Evolutionary conservation across 352 stramenopile genomes (phyloP).

Genomic region (Phytophthora vignae): DNA sequence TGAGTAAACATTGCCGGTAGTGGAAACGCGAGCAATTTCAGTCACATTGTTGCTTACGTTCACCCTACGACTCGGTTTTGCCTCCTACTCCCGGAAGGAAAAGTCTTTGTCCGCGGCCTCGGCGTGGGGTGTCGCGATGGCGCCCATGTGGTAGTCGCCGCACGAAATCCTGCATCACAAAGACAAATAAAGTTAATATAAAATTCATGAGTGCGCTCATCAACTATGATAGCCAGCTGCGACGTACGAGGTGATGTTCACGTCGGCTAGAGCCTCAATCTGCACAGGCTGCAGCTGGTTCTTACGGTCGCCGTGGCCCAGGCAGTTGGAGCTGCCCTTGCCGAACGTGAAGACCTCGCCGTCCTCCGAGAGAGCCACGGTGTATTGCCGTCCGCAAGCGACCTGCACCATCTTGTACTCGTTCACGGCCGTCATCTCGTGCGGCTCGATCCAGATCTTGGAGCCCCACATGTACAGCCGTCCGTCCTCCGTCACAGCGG

Average conservation of each 20-base stretch:
- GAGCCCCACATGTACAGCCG: slow-evolving; percentile 87
- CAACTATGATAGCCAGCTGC: neutral
- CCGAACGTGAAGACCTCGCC: slow-evolving; percentile 90
- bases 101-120: slow-evolving; percentile 83
- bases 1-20: too few species aligned
- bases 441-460: slow-evolving; percentile 94
- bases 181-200: slow-evolving; percentile 8
- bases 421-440: slow-evolving; percentile 85
- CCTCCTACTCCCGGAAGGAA: slow-evolving; percentile 68
- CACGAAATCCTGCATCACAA: slow-evolving; percentile 66
- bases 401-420: slow-evolving; percentile 81
- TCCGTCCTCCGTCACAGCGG: slow-evolving; percentile 79
- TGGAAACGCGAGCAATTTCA: neutral
- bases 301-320: slow-evolving; percentile 90
- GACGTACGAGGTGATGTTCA: slow-evolving; percentile 75
- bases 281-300: slow-evolving; percentile 90
- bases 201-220: neutral
- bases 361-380: slow-evolving; percentile 73
- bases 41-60: slow-evolving; percentile 28
- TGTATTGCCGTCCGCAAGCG: slow-evolving; percentile 88
- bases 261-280: slow-evolving; percentile 63
- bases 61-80: slow-evolving; percentile 8
- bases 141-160: slow-evolving; percentile 89
- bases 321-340: slow-evolving; percentile 87
- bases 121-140: slow-evolving; percentile 77